A percentile compares a stretch with the other conserved stretches of the same genome.
phyloP scores from a whole-genome alignment of 2,329 filamentous ascomycete genomes.

The Dichotomopilus funicola region DNA sequence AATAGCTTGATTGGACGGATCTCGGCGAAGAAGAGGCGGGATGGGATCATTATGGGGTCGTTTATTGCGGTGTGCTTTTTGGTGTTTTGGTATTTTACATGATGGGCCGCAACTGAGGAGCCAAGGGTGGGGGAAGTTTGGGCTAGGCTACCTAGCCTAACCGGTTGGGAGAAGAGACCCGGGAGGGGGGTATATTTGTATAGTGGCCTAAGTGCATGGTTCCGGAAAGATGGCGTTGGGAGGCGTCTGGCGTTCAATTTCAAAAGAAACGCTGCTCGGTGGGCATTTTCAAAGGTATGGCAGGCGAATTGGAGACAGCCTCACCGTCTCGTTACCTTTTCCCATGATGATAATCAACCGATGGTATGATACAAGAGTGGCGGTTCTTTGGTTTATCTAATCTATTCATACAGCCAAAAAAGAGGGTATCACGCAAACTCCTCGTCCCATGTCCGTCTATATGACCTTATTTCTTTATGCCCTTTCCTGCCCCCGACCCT shows the following conservation, averaged over 20 bases:
- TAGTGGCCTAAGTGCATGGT: neutral
- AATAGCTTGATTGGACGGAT: conserved; percentile 90
- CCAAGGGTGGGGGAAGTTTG: neutral
- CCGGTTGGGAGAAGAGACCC: neutral
- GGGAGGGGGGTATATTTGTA: neutral
- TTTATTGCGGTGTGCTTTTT: conserved; percentile 93
- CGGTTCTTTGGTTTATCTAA: neutral
- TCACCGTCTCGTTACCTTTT: no score
- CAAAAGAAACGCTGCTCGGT: neutral
- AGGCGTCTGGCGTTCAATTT: neutral
- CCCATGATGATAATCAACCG: no score
- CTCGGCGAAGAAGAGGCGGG: conserved; percentile 87
- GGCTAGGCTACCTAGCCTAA: no score
- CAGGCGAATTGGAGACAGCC: neutral
- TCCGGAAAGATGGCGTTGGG: conserved; percentile 1
- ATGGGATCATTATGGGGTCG: conserved; percentile 84
- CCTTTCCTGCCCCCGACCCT: neutral
- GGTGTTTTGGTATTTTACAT: conserved; percentile 74
- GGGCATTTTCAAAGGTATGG: neutral
- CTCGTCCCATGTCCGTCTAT: neutral
- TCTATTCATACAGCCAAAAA: conserved; percentile 7
- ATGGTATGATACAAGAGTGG: conserved; percentile 8
- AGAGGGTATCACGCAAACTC: conserved; percentile 12
- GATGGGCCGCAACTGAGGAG: neutral
- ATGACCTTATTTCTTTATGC: no score